Conservation (phyloP, 106 monocot species). For the Platanthera zijinensis region DNA sequence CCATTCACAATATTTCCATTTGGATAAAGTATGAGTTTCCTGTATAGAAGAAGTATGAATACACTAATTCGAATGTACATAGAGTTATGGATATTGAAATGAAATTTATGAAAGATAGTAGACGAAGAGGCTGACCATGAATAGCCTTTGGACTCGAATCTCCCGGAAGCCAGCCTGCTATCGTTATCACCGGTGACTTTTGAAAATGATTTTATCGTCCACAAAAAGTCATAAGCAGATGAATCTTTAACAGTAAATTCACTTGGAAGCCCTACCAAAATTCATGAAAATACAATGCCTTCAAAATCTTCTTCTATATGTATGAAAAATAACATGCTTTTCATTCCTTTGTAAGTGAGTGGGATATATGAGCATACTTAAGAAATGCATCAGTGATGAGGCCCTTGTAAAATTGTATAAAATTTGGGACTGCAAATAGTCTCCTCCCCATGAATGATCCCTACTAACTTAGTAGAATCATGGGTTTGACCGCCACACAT, state of each 20-base stretch:
- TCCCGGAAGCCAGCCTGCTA: not conserved
- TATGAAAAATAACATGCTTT: too few relatives aligned
- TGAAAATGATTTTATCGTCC: conserved; percentile 11
- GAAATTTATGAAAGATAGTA: not conserved
- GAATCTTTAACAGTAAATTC: not conserved
- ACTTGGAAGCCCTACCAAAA: not conserved
- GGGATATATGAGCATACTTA: too few relatives aligned
- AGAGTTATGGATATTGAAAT: not conserved
- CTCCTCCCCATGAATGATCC: too few relatives aligned
- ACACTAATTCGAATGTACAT: not conserved
- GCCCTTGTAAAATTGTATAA: too few relatives aligned
- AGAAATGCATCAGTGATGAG: too few relatives aligned
- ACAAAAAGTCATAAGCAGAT: conserved; percentile 3
- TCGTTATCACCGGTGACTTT: not conserved
- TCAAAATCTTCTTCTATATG: too few relatives aligned
- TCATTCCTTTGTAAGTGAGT: too few relatives aligned
- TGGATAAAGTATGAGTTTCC: not conserved
- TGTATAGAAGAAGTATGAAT: not conserved
- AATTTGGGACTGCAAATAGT: too few relatives aligned
- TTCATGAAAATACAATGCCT: too few relatives aligned
- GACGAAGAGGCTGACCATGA: not conserved
- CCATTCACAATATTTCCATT: conserved; percentile 5
- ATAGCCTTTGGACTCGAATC: conserved; percentile 1
- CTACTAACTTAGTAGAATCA: too few relatives aligned
- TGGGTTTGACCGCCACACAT: too few relatives aligned